phyloP scores from a whole-genome alignment of 495 filamentous ascomycete species.

The Tuber brumale region DNA sequence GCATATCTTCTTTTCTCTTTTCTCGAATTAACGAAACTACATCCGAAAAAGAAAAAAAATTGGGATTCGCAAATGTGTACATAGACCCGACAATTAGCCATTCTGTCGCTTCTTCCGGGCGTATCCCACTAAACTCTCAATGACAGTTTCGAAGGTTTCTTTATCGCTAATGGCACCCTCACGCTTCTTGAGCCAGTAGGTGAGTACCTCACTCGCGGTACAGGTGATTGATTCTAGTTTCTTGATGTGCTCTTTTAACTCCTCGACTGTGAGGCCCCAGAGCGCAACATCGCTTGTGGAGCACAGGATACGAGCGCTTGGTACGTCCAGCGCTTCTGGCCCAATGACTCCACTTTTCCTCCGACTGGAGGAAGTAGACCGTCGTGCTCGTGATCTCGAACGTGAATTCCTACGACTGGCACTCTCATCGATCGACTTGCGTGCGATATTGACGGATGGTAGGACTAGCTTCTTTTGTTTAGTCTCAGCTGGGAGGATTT shows the following conservation, averaged over 20 bases:
- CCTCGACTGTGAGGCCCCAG: slow-evolving; percentile 62
- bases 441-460: slow-evolving; percentile 63
- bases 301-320: slow-evolving; percentile 68
- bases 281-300: slow-evolving; percentile 77
- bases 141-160: slow-evolving; percentile 94
- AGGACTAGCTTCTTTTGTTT: slow-evolving; percentile 97
- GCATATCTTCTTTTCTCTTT: background rate
- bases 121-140: slow-evolving; percentile 95
- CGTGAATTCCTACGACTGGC: slow-evolving; percentile 31
- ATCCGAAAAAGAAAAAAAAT: background rate
- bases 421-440: slow-evolving; percentile 20
- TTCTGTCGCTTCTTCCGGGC: slow-evolving; percentile 76
- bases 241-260: slow-evolving; percentile 67
- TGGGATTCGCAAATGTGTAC: background rate
- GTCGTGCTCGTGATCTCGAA: slow-evolving; percentile 38
- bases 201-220: slow-evolving; percentile 67
- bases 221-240: slow-evolving; percentile 61
- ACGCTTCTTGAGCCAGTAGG: slow-evolving; percentile 79
- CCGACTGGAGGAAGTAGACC: slow-evolving; percentile 40
- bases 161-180: slow-evolving; percentile 83
- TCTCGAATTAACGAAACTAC: background rate
- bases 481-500: slow-evolving; percentile 80
- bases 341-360: slow-evolving; percentile 24
- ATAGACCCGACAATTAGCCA: slow-evolving; percentile 13
- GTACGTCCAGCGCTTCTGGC: slow-evolving; percentile 57